These are phyloP conservation scores for Lithospermum erythrorhizon DNA, from an alignment of 257 asterid species.

Conservation along the genomic window DNA sequence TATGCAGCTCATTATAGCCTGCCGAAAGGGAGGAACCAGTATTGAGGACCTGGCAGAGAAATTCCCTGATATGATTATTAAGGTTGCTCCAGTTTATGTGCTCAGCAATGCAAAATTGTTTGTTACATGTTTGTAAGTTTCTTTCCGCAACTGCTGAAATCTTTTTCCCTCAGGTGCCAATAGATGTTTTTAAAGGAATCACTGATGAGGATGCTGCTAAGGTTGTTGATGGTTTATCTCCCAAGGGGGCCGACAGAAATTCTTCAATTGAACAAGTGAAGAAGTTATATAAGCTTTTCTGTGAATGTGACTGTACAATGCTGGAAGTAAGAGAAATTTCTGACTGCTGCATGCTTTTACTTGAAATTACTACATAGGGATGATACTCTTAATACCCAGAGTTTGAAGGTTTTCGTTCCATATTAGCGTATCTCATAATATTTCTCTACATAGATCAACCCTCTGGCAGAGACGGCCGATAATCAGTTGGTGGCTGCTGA, in stretches of 20 bases:
- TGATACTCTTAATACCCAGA: neutral
- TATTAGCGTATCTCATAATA: neutral
- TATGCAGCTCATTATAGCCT: conserved; percentile 84
- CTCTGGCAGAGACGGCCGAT: conserved; percentile 92
- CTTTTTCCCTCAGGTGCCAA: conserved; percentile 52
- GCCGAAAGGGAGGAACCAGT: conserved; percentile 96
- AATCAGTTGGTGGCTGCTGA: conserved; percentile 91
- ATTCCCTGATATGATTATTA: conserved; percentile 86
- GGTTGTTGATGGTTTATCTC: conserved; percentile 96
- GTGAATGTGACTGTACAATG: conserved; percentile 87
- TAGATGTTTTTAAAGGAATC: conserved; percentile 88
- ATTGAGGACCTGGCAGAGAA: conserved; percentile 96
- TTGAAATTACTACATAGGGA: neutral
- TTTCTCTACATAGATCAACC: conserved; percentile 61
- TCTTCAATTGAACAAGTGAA: conserved; percentile 95
- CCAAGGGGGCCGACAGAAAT: conserved; percentile 75
- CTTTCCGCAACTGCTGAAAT: conserved; percentile 3
- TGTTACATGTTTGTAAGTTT: conserved; percentile 1
- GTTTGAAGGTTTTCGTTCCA: neutral
- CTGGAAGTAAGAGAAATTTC: conserved; percentile 53
- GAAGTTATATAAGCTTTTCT: conserved; percentile 84
- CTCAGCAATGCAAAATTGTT: conserved; percentile 6
- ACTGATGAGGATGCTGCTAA: conserved; percentile 96
- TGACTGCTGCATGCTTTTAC: conserved; percentile 2
- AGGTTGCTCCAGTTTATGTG: conserved; percentile 32